phyloP scores from a whole-genome alignment of 106 monocot genomes.

The Narthecium ossifragum region DNA sequence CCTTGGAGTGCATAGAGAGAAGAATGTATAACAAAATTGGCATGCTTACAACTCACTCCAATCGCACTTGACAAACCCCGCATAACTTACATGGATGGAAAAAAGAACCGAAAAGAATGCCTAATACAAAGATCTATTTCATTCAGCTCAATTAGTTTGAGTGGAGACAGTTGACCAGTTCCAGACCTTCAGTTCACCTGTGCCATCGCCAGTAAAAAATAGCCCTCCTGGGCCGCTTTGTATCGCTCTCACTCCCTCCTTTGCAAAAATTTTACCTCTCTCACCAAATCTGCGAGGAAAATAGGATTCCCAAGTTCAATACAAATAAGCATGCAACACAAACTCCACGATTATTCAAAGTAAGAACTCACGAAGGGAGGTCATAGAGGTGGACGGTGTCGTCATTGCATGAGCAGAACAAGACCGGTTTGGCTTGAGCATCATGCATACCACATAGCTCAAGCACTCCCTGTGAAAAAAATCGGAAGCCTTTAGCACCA shows the following conservation, averaged over 20 bases:
- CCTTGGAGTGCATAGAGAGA: no score
- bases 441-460: slow-evolving; percentile 66
- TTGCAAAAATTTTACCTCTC: slow-evolving; percentile 77
- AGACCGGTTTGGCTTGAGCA: slow-evolving; percentile 67
- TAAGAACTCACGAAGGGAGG: slow-evolving; percentile 73
- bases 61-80: neutral
- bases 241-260: slow-evolving; percentile 68
- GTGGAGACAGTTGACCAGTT: slow-evolving; percentile 51
- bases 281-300: slow-evolving; percentile 55
- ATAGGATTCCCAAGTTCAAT: neutral
- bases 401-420: slow-evolving; percentile 72
- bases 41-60: neutral
- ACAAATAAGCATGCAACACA: neutral
- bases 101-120: no score
- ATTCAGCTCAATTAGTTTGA: no score
- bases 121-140: neutral
- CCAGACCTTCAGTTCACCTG: slow-evolving; percentile 86
- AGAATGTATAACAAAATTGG: neutral
- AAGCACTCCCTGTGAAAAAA: slow-evolving; percentile 55
- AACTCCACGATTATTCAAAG: neutral
- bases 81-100: no score
- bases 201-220: slow-evolving; percentile 84
- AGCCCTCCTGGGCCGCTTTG: slow-evolving; percentile 69
- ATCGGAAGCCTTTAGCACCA: no score
- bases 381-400: slow-evolving; percentile 74